Evolutionary conservation across 2,329 filamentous ascomycete genomes (phyloP).

Genomic region (Malbranchea zuffiana): DNA sequence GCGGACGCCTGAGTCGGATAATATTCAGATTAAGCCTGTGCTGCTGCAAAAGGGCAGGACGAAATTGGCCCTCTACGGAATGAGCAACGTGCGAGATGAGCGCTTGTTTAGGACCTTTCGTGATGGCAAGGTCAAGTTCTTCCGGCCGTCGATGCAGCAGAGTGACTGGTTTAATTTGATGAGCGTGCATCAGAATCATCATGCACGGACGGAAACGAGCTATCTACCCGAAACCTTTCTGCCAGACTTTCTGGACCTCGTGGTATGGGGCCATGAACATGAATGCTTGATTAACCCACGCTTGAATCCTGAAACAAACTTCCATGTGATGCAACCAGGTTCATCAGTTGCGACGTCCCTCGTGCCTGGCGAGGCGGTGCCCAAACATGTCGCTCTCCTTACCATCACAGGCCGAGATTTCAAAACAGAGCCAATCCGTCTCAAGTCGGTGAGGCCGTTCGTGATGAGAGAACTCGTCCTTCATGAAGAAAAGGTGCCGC

Average conservation of each 20-base stretch:
- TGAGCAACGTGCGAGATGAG: constrained; percentile 95
- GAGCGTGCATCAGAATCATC: constrained; percentile 91
- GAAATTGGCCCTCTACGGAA: constrained; percentile 82
- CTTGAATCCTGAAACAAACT: constrained; percentile 75
- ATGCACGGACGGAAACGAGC: constrained; percentile 81
- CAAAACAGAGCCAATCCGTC: constrained; percentile 63
- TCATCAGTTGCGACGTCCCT: constrained; percentile 93
- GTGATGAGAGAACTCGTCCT: constrained; percentile 74
- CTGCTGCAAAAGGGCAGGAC: constrained; percentile 87
- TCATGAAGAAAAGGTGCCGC: constrained; percentile 62
- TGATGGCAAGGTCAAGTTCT: constrained; percentile 90
- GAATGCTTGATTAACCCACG: constrained; percentile 83
- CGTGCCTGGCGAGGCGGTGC: constrained; percentile 74
- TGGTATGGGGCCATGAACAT: constrained; percentile 96
- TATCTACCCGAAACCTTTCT: constrained; percentile 90
- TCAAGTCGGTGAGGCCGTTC: constrained; percentile 86
- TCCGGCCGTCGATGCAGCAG: constrained; percentile 66
- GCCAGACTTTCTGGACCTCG: constrained; percentile 78
- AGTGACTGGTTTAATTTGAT: constrained; percentile 94
- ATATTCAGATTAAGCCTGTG: constrained; percentile 83
- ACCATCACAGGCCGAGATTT: constrained; percentile 77
- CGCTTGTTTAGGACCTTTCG: constrained; percentile 86
- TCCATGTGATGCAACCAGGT: constrained; percentile 93
- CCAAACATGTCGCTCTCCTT: constrained; percentile 82
- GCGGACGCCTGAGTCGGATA: constrained; percentile 80